These are phyloP conservation scores for Paraphoma chrysanthemicola DNA, from an alignment of 2,329 filamentous ascomycete species.

Conservation along the genomic window DNA sequence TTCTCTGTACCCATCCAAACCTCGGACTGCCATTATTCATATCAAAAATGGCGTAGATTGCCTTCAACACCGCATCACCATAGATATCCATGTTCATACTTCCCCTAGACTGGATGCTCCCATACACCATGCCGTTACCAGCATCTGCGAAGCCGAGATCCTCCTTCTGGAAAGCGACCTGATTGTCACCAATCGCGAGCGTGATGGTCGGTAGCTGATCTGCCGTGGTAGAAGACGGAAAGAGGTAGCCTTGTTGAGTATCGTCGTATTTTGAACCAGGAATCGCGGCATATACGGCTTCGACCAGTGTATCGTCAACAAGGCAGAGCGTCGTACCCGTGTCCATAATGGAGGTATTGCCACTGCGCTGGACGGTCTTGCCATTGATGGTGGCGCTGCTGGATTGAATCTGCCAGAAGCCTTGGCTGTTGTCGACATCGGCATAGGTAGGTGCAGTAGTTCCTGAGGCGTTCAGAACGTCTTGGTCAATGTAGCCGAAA, in stretches of 20 bases:
- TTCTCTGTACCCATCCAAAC: conserved; percentile 66
- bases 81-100: conserved; percentile 64
- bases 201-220: conserved; percentile 66
- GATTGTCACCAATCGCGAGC: conserved; percentile 68
- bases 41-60: conserved; percentile 60
- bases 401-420: conserved; percentile 73
- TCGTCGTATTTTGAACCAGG: conserved; percentile 62
- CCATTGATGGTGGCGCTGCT: conserved; percentile 65
- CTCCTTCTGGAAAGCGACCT: conserved; percentile 68
- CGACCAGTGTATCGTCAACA: conserved; percentile 66
- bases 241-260: conserved; percentile 67
- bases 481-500: conserved; percentile 74
- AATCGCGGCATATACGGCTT: conserved; percentile 70
- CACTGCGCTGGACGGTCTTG: conserved; percentile 55
- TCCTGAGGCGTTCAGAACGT: conserved; percentile 62
- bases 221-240: conserved; percentile 61
- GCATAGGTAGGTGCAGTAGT: conserved; percentile 66
- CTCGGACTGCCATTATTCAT: conserved; percentile 20
- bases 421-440: conserved; percentile 67
- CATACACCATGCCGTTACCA: conserved; percentile 65
- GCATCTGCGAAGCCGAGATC: conserved; percentile 66
- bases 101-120: conserved; percentile 66
- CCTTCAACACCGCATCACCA: conserved; percentile 70
- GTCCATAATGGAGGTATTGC: conserved; percentile 73
- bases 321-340: conserved; percentile 75